These are phyloP conservation scores for Pleurozium schreberi DNA, from an alignment of 225 moss, liverwort and hornwort species.

Conservation along the genomic window DNA sequence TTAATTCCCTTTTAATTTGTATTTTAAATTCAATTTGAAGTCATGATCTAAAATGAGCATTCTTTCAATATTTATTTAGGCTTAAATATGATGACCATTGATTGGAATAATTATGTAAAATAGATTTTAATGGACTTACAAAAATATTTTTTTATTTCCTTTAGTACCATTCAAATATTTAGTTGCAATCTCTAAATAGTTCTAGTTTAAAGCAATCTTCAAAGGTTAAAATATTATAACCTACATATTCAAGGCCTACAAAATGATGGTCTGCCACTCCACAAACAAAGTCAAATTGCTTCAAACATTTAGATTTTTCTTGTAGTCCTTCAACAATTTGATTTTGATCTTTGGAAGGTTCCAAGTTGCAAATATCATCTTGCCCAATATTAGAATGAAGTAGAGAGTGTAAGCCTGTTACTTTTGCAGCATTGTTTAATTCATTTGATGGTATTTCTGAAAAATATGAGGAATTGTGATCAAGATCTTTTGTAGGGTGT, in stretches of 20 bases:
- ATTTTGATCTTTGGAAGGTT: background rate
- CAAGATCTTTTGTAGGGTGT: background rate
- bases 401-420: background rate
- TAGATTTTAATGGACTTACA: background rate
- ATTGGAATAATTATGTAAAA: background rate
- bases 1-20: too few species aligned
- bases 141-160: background rate
- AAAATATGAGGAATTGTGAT: background rate
- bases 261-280: constrained; percentile 49
- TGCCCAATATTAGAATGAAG: background rate
- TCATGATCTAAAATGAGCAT: background rate
- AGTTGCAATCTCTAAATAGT: background rate
- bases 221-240: background rate
- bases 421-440: background rate
- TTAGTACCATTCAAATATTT: background rate
- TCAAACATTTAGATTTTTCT: background rate
- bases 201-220: background rate
- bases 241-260: background rate
- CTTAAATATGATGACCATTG: too few species aligned
- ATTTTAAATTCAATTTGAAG: too few species aligned
- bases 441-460: background rate
- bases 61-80: background rate
- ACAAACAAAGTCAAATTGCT: constrained; percentile 56
- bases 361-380: background rate
- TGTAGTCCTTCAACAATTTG: background rate